Evolutionary conservation across 352 stramenopile species (phyloP), one percentile per base, ranked within the genome.

Genomic region (Pythium dissotocum): DNA sequence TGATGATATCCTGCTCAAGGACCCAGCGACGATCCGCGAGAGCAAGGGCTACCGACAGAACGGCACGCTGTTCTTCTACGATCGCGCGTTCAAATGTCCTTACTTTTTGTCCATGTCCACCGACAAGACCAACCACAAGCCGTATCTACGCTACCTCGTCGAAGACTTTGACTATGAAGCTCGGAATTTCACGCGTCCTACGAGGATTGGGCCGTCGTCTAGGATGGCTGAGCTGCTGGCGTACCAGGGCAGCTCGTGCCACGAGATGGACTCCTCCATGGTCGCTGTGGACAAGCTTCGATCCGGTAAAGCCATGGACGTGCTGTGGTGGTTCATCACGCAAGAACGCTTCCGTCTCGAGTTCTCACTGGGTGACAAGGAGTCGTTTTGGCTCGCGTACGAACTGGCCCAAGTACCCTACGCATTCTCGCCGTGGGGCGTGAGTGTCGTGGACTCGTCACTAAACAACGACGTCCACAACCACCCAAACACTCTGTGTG

Each of bases 301-400:
- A 2, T 66, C 74, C 0, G 75, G 77, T 0, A 36, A 69, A 35
- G 72, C 74, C 2, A 61, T 82, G 63, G 58, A 81, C 14, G 55
- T 82, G 28, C 63, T 84, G 58, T 82, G 77, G 62, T 85, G 75
- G 60, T 65, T 90, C 35, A 84, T 87, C 61, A 82, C 75, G 0
- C 42, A 78, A n/a, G 71, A 77, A 61, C 21, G 21, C 21, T 24
- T 24, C 21, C 21, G 21, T 24, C 21, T 24, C 21, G 57, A 77
- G 60, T 90, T 87, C 54, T 90, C 81, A 6, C 88, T 73, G 70
- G 81, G 63, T 16, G 65, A 72, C 52, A 67, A 72, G 30, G 85
- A 94, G 46, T 58, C 79, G 0, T 90, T 93, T 35, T 93, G 84
- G 84, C 67, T 94, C n/a, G 73, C 84, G 51, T 91, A 72, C 57